These are phyloP conservation scores for Lagenidium sp. DNA, from an alignment of 352 stramenopile species.

Conservation along the genomic window DNA sequence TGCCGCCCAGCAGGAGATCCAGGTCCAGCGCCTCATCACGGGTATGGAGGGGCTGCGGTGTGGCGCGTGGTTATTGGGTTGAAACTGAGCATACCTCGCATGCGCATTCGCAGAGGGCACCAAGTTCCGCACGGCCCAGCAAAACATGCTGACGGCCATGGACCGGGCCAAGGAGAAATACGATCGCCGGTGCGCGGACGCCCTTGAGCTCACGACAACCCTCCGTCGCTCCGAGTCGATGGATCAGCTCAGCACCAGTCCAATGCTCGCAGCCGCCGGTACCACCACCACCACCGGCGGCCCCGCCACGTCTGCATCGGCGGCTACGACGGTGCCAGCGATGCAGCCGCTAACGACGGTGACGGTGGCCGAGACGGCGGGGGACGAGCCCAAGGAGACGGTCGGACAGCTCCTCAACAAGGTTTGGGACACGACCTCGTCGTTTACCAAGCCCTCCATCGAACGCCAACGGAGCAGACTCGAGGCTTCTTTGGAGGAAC, in stretches of 20 bases:
- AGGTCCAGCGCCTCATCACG: conserved; percentile 65
- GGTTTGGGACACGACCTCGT: conserved; percentile 72
- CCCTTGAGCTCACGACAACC: conserved; percentile 33
- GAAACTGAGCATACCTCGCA: too few relatives aligned
- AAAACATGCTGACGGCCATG: conserved; percentile 49
- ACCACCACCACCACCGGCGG: too few relatives aligned
- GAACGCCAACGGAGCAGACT: conserved; percentile 60
- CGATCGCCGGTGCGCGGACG: conserved; percentile 60
- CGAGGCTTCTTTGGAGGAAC: conserved; percentile 49
- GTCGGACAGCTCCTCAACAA: conserved; percentile 67
- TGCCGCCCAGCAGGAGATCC: conserved; percentile 57
- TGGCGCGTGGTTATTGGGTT: too few relatives aligned
- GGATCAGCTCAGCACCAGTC: neutral
- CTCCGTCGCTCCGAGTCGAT: conserved; percentile 2
- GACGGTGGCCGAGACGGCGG: conserved; percentile 15
- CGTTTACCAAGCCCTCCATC: conserved; percentile 50
- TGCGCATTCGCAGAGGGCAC: conserved; percentile 46
- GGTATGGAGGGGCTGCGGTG: conserved; percentile 20
- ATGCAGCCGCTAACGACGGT: too few relatives aligned
- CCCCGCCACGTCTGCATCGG: too few relatives aligned
- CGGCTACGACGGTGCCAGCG: too few relatives aligned
- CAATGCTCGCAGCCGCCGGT: neutral
- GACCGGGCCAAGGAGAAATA: conserved; percentile 75
- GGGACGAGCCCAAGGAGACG: conserved; percentile 59
- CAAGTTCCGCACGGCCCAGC: conserved; percentile 51